Conservation (phyloP, 2,329 filamentous ascomycete species). For the Sporothrix mexicana region DNA sequence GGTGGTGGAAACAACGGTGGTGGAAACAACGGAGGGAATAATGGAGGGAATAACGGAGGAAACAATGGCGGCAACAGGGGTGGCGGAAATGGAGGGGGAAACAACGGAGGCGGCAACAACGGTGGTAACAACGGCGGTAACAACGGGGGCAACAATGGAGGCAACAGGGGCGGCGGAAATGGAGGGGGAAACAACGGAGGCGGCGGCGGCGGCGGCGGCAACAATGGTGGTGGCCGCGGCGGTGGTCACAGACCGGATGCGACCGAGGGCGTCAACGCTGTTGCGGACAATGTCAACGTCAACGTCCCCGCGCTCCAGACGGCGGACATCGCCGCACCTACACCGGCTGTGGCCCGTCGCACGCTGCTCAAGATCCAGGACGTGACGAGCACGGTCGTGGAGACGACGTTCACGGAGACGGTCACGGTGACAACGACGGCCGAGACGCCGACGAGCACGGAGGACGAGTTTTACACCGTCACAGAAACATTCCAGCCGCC, state of each 20-base stretch:
- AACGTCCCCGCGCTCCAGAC: no score
- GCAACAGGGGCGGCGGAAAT: background rate
- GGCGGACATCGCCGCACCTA: no score
- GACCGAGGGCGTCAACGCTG: background rate
- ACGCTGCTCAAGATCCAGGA: conserved; percentile 13
- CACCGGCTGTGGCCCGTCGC: background rate
- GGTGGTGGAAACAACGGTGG: conserved; percentile 6
- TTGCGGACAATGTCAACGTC: background rate
- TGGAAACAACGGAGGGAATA: background rate
- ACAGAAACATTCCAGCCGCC: conserved; percentile 35
- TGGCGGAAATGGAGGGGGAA: background rate
- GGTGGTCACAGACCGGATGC: conserved; percentile 21
- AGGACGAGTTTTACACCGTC: conserved; percentile 32
- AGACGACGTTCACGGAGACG: conserved; percentile 33
- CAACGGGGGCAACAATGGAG: conserved; percentile 8
- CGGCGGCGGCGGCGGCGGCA: background rate
- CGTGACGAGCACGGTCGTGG: conserved; percentile 31
- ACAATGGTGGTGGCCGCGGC: background rate
- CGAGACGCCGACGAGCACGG: conserved; percentile 26
- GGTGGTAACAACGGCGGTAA: background rate
- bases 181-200: background rate
- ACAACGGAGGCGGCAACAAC: background rate
- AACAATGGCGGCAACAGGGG: background rate
- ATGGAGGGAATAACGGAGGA: background rate
- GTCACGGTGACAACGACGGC: conserved; percentile 14